Conservation (phyloP, 768 basidiomycete genomes). For the Fomitopsis pulvina region DNA sequence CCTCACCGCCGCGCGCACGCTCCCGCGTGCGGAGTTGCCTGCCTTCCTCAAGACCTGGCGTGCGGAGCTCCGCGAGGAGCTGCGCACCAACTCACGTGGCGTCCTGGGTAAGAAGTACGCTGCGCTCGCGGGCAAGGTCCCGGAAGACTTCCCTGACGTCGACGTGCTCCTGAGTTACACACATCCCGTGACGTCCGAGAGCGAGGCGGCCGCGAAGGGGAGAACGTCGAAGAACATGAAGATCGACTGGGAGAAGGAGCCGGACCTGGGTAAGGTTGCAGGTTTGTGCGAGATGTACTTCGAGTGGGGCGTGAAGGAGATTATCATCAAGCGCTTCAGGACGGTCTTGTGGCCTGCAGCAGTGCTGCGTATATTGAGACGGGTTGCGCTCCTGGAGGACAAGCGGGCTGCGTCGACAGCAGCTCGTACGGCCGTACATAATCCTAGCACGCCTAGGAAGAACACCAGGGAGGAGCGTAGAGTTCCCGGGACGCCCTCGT, state of each 20-base stretch:
- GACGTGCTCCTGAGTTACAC: too few species aligned
- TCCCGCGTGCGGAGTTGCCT: too few species aligned
- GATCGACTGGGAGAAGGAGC: conserved; percentile 48
- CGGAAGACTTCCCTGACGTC: too few species aligned
- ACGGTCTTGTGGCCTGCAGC: conserved; percentile 77
- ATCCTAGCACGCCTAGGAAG: conserved; percentile 37
- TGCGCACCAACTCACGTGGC: too few species aligned
- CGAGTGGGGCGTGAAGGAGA: conserved; percentile 85
- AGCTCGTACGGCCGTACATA: background rate
- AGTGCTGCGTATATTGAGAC: conserved; percentile 64
- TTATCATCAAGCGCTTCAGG: conserved; percentile 79
- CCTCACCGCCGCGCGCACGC: background rate
- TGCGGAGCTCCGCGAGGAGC: too few species aligned
- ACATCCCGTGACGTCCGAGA: conserved; percentile 27
- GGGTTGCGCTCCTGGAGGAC: conserved; percentile 49
- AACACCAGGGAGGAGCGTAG: conserved; percentile 13
- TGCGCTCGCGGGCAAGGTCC: too few species aligned
- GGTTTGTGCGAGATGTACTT: conserved; percentile 81
- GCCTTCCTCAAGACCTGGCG: too few species aligned
- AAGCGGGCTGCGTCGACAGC: conserved; percentile 9
- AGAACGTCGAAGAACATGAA: conserved; percentile 22
- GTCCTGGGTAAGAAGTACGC: too few species aligned
- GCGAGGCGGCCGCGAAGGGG: conserved; percentile 27
- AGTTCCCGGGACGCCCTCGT: conserved; percentile 33
- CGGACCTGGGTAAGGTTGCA: conserved; percentile 66